phyloP scores from a whole-genome alignment of 192 early-diverging fungal species.

The Coemansia sp. region DNA sequence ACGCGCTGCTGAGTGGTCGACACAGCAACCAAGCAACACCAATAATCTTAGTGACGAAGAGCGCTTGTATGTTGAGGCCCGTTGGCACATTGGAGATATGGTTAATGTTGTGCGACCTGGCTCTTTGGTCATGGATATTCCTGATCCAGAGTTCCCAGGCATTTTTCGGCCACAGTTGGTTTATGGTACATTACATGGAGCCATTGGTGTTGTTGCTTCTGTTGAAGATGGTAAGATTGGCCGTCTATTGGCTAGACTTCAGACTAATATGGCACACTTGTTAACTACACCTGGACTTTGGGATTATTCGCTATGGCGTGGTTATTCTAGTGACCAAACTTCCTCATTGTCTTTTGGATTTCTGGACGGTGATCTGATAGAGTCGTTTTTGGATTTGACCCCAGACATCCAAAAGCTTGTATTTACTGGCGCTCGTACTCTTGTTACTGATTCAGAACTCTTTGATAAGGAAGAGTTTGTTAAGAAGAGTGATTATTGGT shows the following conservation, averaged over 20 bases:
- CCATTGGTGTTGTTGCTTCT: constrained; percentile 73
- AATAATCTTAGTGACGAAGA: constrained; percentile 1
- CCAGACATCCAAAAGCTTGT: constrained; percentile 48
- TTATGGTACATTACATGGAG: constrained; percentile 77
- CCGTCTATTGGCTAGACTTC: constrained; percentile 59
- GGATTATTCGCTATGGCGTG: constrained; percentile 66
- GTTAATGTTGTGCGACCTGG: constrained; percentile 79
- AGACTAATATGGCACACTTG: constrained; percentile 62
- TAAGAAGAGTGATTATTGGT: constrained; percentile 31
- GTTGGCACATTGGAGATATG: constrained; percentile 76
- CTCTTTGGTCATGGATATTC: constrained; percentile 72
- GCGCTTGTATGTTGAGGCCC: constrained; percentile 60
- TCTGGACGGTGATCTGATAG: constrained; percentile 92
- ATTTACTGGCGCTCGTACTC: constrained; percentile 23
- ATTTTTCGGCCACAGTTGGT: constrained; percentile 57
- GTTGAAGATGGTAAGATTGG: constrained; percentile 62
- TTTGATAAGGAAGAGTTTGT: constrained; percentile 12
- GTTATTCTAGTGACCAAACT: constrained; percentile 59
- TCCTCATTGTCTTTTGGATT: constrained; percentile 56
- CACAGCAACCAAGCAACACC: background rate
- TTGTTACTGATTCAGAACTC: background rate
- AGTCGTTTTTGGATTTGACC: constrained; percentile 72
- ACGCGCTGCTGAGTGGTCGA: background rate
- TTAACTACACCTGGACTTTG: constrained; percentile 61
- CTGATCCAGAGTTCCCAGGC: constrained; percentile 60